Percentiles rank a stretch among this genome's conserved stretches.
Evolutionary conservation across 2,329 filamentous ascomycete species (phyloP).

Genomic region (Phoma sp.): DNA sequence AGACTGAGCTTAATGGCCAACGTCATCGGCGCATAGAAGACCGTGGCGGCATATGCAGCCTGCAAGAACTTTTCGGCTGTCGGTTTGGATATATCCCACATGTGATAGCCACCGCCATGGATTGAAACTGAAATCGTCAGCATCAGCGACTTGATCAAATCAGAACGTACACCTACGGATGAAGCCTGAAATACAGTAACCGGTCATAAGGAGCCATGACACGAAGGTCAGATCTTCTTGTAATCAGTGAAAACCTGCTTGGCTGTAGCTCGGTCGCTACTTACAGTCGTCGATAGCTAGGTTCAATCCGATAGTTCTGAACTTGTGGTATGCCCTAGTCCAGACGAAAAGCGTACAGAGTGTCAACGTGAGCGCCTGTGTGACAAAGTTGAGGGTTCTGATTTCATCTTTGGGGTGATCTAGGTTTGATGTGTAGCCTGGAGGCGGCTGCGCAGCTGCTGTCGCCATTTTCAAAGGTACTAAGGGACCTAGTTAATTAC

Average conservation of each 20-base stretch:
- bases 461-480: conserved; percentile 1
- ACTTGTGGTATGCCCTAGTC: conserved; percentile 16
- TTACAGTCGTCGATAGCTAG: conserved; percentile 20
- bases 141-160: not conserved
- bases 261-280: not conserved
- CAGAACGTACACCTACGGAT: not conserved
- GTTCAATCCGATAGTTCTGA: conserved; percentile 6
- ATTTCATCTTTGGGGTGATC: conserved; percentile 16
- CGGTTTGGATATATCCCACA: conserved; percentile 14
- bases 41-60: conserved; percentile 15
- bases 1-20: conserved; percentile 32
- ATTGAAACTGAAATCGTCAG: conserved; percentile 9
- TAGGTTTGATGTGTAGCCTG: conserved; percentile 11
- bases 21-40: conserved; percentile 28
- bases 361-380: conserved; percentile 15
- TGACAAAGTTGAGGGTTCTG: conserved; percentile 18
- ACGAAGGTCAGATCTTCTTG: conserved; percentile 9
- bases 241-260: not conserved
- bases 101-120: conserved; percentile 20
- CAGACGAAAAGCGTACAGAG: conserved; percentile 16
- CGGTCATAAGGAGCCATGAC: conserved; percentile 17
- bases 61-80: conserved; percentile 8
- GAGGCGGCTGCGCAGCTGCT: conserved; percentile 12
- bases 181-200: conserved; percentile 13
- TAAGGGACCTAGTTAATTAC: not conserved